These are phyloP conservation scores for Melampsora americana DNA, from an alignment of 1,284 basidiomycete genomes.

Conservation along the genomic window DNA sequence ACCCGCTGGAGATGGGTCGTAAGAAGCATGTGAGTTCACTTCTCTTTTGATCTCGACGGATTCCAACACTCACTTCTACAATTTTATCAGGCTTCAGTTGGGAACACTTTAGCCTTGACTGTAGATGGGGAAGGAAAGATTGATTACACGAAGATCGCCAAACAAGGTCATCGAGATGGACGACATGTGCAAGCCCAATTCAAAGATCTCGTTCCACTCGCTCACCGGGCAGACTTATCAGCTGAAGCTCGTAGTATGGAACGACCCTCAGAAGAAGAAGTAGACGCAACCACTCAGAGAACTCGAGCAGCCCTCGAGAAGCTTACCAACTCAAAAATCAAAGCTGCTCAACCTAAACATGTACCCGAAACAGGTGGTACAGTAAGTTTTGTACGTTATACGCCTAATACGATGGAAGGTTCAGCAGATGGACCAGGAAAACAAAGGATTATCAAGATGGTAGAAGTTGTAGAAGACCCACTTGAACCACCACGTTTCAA, in stretches of 20 bases:
- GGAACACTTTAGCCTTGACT: conserved; percentile 90
- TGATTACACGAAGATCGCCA: conserved; percentile 92
- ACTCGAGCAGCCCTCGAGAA: conserved; percentile 89
- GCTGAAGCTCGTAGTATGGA: conserved; percentile 75
- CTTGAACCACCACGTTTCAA: conserved; percentile 95
- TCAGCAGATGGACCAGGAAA: conserved; percentile 64
- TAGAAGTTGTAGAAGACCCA: conserved; percentile 93
- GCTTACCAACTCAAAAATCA: conserved; percentile 90
- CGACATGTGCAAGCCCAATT: conserved; percentile 88
- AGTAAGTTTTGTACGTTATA: conserved; percentile 75
- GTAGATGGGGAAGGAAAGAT: conserved; percentile 95
- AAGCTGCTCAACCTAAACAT: conserved; percentile 77
- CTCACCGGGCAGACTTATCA: conserved; percentile 80
- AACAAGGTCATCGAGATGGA: conserved; percentile 82
- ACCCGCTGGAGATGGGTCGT: conserved; percentile 88
- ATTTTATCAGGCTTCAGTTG: conserved; percentile 68
- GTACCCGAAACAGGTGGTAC: conserved; percentile 48
- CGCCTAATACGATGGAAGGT: conserved; percentile 76
- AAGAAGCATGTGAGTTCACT: conserved; percentile 68
- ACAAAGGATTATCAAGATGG: conserved; percentile 98
- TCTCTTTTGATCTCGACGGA: neutral
- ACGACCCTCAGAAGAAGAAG: conserved; percentile 83
- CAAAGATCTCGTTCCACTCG: conserved; percentile 92
- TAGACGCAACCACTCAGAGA: conserved; percentile 80
- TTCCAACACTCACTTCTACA: conserved; percentile 5